Percentiles rank a stretch among this genome's conserved stretches.
Evolutionary conservation across 805 yeast species (phyloP).

Genomic region (Pichia kluyveri): DNA sequence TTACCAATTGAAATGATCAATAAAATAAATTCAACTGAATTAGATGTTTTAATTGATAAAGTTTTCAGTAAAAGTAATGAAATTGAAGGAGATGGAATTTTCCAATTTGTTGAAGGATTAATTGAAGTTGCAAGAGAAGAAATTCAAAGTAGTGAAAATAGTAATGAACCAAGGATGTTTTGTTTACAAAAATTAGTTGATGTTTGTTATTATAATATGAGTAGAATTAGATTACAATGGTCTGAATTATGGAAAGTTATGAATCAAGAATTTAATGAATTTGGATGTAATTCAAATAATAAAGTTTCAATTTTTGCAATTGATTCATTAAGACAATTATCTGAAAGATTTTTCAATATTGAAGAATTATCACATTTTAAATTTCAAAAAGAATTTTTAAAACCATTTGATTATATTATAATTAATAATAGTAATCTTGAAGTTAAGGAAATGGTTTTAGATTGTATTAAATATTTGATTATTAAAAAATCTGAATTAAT

Average conservation of each 20-base stretch:
- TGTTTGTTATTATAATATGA: conserved; percentile 96
- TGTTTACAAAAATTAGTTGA: conserved; percentile 94
- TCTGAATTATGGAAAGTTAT: conserved; percentile 88
- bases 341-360: conserved; percentile 84
- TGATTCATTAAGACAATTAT: conserved; percentile 86
- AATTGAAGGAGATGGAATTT: conserved; percentile 75
- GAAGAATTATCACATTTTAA: conserved; percentile 94
- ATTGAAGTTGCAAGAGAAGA: conserved; percentile 85
- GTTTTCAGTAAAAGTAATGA: conserved; percentile 77
- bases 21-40: conserved; percentile 52
- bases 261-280: conserved; percentile 80
- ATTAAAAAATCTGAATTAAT: conserved; percentile 63
- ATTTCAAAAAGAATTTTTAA: conserved; percentile 87
- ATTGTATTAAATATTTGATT: conserved; percentile 81
- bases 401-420: conserved; percentile 80
- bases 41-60: conserved; percentile 76
- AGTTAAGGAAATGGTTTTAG: conserved; percentile 82
- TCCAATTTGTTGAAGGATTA: conserved; percentile 78
- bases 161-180: conserved; percentile 80
- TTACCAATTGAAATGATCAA: conserved; percentile 49
- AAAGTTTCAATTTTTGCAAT: conserved; percentile 83
- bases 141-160: conserved; percentile 77
- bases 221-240: conserved; percentile 94
- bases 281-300: conserved; percentile 71
- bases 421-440: conserved; percentile 55